These are phyloP conservation scores for Escallonia herrerae DNA, from an alignment of 129 eudicot species.

Conservation along the genomic window DNA sequence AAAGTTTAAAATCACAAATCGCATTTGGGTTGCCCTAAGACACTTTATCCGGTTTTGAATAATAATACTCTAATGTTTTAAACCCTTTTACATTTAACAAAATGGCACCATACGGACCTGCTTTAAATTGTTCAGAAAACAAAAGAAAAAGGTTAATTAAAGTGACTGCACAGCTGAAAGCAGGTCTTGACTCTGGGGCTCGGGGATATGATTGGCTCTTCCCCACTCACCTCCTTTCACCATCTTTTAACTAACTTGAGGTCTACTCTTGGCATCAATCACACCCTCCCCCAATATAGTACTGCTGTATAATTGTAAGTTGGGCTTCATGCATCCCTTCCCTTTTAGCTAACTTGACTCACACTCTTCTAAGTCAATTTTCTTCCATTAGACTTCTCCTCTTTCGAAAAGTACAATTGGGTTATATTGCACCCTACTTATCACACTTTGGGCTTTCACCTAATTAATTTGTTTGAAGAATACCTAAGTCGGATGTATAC, in stretches of 20 bases:
- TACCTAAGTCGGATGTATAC: no score
- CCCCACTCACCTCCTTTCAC: background rate
- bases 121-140: background rate
- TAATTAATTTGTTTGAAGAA: slow-evolving; percentile 15
- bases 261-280: slow-evolving; percentile 14
- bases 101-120: no score
- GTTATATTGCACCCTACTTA: no score
- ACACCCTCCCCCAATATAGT: background rate
- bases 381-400: slow-evolving; percentile 40
- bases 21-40: no score
- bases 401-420: slow-evolving; percentile 18
- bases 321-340: slow-evolving; percentile 13
- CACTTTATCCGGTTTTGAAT: no score
- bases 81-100: no score
- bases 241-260: slow-evolving; percentile 19
- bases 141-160: slow-evolving; percentile 1
- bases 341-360: slow-evolving; percentile 32
- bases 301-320: background rate
- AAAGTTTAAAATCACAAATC: no score
- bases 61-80: no score
- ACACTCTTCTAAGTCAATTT: slow-evolving; percentile 44
- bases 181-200: background rate
- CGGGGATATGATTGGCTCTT: background rate
- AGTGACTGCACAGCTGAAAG: slow-evolving; percentile 24
- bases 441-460: slow-evolving; percentile 27